Evolutionary conservation across 257 asterid species (phyloP).

Genomic region (Penstemon eatonii): DNA sequence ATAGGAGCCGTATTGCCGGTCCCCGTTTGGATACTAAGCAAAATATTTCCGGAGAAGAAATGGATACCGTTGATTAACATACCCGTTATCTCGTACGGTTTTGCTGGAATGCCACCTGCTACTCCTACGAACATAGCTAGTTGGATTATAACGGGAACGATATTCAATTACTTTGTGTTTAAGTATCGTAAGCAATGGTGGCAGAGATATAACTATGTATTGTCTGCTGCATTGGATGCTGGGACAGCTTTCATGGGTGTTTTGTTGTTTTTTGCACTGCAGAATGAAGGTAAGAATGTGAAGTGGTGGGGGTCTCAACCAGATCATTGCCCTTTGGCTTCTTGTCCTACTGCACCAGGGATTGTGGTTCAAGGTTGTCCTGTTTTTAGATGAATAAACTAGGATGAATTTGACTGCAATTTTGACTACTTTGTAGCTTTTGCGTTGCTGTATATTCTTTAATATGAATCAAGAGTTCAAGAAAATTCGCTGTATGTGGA

Average conservation of each 20-base stretch:
- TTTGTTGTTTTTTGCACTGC: slow-evolving; percentile 67
- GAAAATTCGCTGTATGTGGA: too few relatives aligned
- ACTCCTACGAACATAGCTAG: slow-evolving; percentile 92
- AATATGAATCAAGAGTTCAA: too few relatives aligned
- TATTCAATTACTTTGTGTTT: slow-evolving; percentile 85
- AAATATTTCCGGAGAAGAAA: slow-evolving; percentile 71
- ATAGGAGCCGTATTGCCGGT: slow-evolving; percentile 84
- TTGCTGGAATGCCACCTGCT: slow-evolving; percentile 99
- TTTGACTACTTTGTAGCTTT: too few relatives aligned
- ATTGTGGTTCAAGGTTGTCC: slow-evolving; percentile 76
- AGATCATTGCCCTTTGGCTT: slow-evolving; percentile 87
- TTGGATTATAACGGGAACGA: slow-evolving; percentile 77
- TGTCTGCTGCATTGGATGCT: slow-evolving; percentile 92
- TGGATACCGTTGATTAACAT: slow-evolving; percentile 88
- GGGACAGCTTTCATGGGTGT: slow-evolving; percentile 98
- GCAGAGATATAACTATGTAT: slow-evolving; percentile 82
- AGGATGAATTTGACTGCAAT: too few relatives aligned
- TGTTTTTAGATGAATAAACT: slow-evolving; percentile 47
- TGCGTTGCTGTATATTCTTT: too few relatives aligned
- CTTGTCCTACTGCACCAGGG: slow-evolving; percentile 93
- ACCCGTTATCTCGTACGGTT: slow-evolving; percentile 85
- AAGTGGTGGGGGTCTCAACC: slow-evolving; percentile 92
- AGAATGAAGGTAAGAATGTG: slow-evolving; percentile 64
- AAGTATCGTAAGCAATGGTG: slow-evolving; percentile 79
- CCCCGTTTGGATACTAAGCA: slow-evolving; percentile 86